These are phyloP conservation scores for Raffaelea ambrosiae DNA, from an alignment of 2,329 filamentous ascomycete genomes.

Conservation along the genomic window DNA sequence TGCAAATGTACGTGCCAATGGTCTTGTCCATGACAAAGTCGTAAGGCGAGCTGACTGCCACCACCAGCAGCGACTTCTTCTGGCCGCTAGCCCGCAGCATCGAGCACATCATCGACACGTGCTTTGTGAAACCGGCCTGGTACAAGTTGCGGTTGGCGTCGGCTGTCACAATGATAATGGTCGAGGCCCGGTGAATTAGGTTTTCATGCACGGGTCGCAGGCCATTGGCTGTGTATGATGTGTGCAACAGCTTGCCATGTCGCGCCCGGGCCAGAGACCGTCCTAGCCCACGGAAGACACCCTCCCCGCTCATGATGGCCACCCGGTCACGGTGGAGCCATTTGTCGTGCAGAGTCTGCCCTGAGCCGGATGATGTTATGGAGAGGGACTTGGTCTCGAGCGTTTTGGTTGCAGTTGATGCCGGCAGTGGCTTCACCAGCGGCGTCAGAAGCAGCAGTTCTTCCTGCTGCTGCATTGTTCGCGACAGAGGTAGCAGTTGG, in stretches of 20 bases:
- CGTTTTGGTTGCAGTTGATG: conserved; percentile 72
- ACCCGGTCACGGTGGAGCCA: conserved; percentile 51
- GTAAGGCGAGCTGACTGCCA: conserved; percentile 90
- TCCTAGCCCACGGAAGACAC: conserved; percentile 84
- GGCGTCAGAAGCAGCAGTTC: conserved; percentile 86
- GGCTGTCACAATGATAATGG: conserved; percentile 84
- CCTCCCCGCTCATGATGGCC: conserved; percentile 80
- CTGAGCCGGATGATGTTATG: neutral
- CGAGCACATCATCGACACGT: conserved; percentile 91
- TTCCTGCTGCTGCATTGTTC: conserved; percentile 73
- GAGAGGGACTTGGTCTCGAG: conserved; percentile 27
- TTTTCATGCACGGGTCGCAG: conserved; percentile 90
- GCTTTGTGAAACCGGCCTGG: conserved; percentile 90
- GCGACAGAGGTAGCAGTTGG: conserved; percentile 71
- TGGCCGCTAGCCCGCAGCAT: conserved; percentile 68
- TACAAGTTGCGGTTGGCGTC: conserved; percentile 93
- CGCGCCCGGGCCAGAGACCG: conserved; percentile 78
- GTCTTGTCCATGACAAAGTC: conserved; percentile 90
- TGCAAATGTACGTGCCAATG: conserved; percentile 89
- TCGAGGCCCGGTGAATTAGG: conserved; percentile 77
- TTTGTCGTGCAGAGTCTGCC: conserved; percentile 35
- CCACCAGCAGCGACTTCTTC: conserved; percentile 83
- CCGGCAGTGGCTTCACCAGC: conserved; percentile 83
- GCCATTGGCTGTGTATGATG: conserved; percentile 90
- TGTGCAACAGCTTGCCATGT: conserved; percentile 81